Evolutionary conservation across 2,329 filamentous ascomycete genomes (phyloP).

Genomic region (Ilyonectria sp.): DNA sequence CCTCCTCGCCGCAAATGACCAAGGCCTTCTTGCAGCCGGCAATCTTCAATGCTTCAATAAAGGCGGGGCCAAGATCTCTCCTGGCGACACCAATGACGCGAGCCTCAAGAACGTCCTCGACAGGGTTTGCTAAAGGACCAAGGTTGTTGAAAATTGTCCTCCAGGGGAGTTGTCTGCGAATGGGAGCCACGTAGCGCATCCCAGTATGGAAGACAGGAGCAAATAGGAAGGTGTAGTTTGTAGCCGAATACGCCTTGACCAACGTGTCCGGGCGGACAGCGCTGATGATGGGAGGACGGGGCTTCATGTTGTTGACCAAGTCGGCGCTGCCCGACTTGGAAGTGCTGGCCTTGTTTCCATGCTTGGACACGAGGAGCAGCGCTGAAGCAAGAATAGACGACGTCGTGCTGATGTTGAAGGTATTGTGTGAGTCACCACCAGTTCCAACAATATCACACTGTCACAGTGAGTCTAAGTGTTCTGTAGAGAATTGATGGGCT

Average conservation of each 20-base stretch:
- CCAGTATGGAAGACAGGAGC: slow-evolving; percentile 97
- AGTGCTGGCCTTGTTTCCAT: slow-evolving; percentile 95
- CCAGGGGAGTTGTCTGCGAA: slow-evolving; percentile 91
- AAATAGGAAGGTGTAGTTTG: slow-evolving; percentile 96
- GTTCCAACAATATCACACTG: slow-evolving; percentile 96
- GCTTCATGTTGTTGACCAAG: slow-evolving; percentile 82
- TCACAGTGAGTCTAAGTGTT: slow-evolving; percentile 26
- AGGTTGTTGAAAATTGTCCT: slow-evolving; percentile 98
- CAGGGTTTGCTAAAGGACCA: slow-evolving; percentile 91
- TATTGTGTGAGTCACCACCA: slow-evolving; percentile 95
- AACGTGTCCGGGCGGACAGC: slow-evolving; percentile 82
- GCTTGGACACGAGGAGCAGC: slow-evolving; percentile 89
- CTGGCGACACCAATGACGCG: slow-evolving; percentile 94
- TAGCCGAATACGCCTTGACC: slow-evolving; percentile 79
- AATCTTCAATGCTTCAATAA: slow-evolving; percentile 86
- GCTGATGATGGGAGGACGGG: slow-evolving; percentile 79
- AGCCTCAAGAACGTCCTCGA: slow-evolving; percentile 88
- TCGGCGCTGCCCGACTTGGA: slow-evolving; percentile 97
- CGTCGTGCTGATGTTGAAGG: slow-evolving; percentile 98
- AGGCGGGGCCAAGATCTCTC: slow-evolving; percentile 88
- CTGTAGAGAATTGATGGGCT: not conserved
- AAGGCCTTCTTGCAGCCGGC: slow-evolving; percentile 86
- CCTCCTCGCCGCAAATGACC: slow-evolving; percentile 93
- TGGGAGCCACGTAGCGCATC: slow-evolving; percentile 89
- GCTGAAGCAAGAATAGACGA: slow-evolving; percentile 92